phyloP scores from a whole-genome alignment of 306 rosid species.

The Urtica urens region DNA sequence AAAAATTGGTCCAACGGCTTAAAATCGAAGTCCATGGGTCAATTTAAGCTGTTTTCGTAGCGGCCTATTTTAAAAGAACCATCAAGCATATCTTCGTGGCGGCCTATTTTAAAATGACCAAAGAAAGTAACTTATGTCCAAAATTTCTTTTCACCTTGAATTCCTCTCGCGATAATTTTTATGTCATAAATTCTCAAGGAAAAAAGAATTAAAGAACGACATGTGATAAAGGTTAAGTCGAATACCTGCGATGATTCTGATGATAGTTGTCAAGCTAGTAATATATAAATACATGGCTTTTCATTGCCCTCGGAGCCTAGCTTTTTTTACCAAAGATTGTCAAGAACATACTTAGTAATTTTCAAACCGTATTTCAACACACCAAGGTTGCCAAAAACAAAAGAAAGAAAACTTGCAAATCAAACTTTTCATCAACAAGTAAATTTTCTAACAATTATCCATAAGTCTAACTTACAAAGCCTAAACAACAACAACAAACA shows the following conservation, averaged over 20 bases:
- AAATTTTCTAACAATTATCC: not conserved
- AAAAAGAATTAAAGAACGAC: too few species aligned
- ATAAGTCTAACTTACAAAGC: not conserved
- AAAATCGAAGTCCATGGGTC: too few species aligned
- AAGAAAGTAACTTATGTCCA: too few species aligned
- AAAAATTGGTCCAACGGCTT: too few species aligned
- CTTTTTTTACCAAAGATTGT: constrained; percentile 14
- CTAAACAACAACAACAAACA: not conserved
- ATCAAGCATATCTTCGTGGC: too few species aligned
- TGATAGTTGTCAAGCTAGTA: constrained; percentile 68
- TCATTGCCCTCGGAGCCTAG: constrained; percentile 67
- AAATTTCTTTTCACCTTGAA: too few species aligned
- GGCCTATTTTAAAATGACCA: too few species aligned
- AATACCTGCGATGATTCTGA: constrained; percentile 88
- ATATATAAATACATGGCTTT: constrained; percentile 58
- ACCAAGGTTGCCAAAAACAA: constrained; percentile 5
- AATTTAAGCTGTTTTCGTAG: too few species aligned
- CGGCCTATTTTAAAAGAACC: too few species aligned
- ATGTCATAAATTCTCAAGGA: too few species aligned
- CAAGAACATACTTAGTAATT: not conserved
- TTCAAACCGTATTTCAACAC: not conserved
- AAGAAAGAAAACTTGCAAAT: constrained; percentile 56
- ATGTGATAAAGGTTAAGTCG: too few species aligned
- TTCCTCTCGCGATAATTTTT: too few species aligned
- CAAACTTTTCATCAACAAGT: constrained; percentile 28